Evolutionary conservation across 2,329 filamentous ascomycete species (phyloP), one percentile per base, ranked within the genome.

Genomic region (Verticillium zaregamsianum): DNA sequence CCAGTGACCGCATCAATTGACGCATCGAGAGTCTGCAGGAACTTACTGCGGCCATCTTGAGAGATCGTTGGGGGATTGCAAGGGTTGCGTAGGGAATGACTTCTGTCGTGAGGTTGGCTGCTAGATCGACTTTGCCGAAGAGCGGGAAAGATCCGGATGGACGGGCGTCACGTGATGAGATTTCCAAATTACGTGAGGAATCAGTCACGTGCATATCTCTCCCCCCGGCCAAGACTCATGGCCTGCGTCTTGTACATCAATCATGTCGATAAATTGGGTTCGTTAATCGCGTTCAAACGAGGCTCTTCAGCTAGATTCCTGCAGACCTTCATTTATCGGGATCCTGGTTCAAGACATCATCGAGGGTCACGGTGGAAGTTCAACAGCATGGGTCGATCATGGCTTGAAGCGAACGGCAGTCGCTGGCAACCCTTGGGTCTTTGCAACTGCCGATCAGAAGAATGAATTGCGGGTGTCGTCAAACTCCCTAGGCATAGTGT

Each of bases 21-120:
- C 12, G 55, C 55, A 20, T 55, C 3, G 12, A 15, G 1, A 58
- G 7, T 23, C 31, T 28, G 58, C 49, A 20, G 14, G 31, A 55
- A 88, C 86, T 83, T 86, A 90, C 87, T 83, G 84, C 82, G 78
- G 86, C 86, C 87, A 89, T 89, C 82, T 81, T 88, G 81, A 79
- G 63, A 75, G 73, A 81, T 73, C 76, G 77, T 73, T 76, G 75
- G 74, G 71, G 73, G 74, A 77, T 72, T 77, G 71, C 71, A 74
- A 73, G 77, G 80, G 78, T 39, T 79, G 77, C 76, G 79, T 78
- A 80, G 76, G 70, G 63, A 74, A 76, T 75, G 74, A 73, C 73
- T 77, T 78, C 77, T 45, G 81, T 79, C 74, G 76, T 79, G 72
- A 73, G 73, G 70, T 76, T 76, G 45, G n/a, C 45, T 52, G 75